Conservation (phyloP, 2,329 filamentous ascomycete species). For the Alternaria dauci region DNA sequence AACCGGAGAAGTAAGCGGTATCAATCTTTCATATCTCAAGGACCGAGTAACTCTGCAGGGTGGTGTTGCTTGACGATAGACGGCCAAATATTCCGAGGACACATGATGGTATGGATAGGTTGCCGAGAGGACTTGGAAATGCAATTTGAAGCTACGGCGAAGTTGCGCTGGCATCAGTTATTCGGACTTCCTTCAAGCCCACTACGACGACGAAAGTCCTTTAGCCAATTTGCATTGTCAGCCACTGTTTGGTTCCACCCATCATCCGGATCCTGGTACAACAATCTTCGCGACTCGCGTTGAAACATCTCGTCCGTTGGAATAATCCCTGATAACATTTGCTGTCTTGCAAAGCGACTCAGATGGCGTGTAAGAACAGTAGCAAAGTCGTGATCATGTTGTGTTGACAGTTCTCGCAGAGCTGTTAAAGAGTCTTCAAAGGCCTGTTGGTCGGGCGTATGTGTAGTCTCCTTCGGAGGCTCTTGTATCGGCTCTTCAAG, state of each 20-base stretch:
- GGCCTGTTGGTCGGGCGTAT: background rate
- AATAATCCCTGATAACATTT: slow-evolving; percentile 46
- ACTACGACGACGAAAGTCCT: slow-evolving; percentile 10
- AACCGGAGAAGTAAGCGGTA: background rate
- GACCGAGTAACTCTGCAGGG: background rate
- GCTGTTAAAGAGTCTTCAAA: background rate
- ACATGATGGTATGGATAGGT: background rate
- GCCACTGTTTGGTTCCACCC: slow-evolving; percentile 52
- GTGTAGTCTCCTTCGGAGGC: background rate
- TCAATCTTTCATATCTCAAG: slow-evolving; percentile 2
- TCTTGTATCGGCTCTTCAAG: slow-evolving; percentile 3
- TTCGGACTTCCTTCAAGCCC: slow-evolving; percentile 2
- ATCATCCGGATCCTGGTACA: slow-evolving; percentile 57
- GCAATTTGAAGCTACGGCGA: background rate
- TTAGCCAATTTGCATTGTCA: slow-evolving; percentile 21
- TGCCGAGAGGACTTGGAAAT: background rate
- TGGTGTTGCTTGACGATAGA: background rate
- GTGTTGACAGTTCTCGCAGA: slow-evolving; percentile 10
- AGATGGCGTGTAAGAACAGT: slow-evolving; percentile 55
- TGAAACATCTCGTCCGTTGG: slow-evolving; percentile 61
- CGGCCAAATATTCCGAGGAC: background rate
- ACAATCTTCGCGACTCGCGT: slow-evolving; percentile 53
- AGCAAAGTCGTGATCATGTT: slow-evolving; percentile 47
- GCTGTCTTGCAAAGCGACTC: slow-evolving; percentile 53
- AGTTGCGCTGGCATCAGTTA: slow-evolving; percentile 6